Evolutionary conservation across 305 asterid genomes (phyloP), one percentile per base, ranked within the genome.

Genomic region (Rubia peregrina): DNA sequence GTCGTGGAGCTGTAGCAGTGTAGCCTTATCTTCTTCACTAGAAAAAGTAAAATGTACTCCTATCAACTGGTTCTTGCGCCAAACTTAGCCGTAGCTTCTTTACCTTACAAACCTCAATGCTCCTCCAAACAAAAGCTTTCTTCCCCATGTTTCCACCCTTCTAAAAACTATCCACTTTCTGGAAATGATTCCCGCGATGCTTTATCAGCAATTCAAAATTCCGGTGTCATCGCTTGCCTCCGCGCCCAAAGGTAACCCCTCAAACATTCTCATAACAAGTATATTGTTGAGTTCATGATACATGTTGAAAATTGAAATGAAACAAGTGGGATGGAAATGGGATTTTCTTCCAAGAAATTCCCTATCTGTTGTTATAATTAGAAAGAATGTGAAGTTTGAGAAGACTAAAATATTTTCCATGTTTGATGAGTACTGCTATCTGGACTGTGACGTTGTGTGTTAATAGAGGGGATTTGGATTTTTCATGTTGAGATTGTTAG

Each of bases 201-300:
- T 0, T 73, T 89, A 74, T 56, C 63, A 72, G 90, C 84, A 46
- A 86, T 89, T 78, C 90, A 69, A 14, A 77, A 80, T 72, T 87
- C 96, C 55, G 91, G 91, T 63, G 64, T 91, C 9, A 89, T 89
- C 41, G 97, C 97, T 77, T 91, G 97, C 80, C 91, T 91, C 74
- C 90, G 95, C 12, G 88, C 96, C 51, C 83, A 79, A 73, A 88
- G 90, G 96, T 90, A 77, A 12, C 55, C 60, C 42, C 30, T 12
- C 22, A 24, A 44, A 21, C 17, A 60, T 60, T 59, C 40, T 6
- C 21, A 24, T 19, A 16, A 24, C 9, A 6, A 26, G 16, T 64
- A 17, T 0, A 22, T 26, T 16, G 1, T 6, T 57, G 19, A 5
- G 21, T 38, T 26, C 49, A 43, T 3, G 12, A 6, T 26, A 36